Evolutionary conservation across 441 rosid genomes (phyloP).

Genomic region (Pelargonium myrrhifolium): DNA sequence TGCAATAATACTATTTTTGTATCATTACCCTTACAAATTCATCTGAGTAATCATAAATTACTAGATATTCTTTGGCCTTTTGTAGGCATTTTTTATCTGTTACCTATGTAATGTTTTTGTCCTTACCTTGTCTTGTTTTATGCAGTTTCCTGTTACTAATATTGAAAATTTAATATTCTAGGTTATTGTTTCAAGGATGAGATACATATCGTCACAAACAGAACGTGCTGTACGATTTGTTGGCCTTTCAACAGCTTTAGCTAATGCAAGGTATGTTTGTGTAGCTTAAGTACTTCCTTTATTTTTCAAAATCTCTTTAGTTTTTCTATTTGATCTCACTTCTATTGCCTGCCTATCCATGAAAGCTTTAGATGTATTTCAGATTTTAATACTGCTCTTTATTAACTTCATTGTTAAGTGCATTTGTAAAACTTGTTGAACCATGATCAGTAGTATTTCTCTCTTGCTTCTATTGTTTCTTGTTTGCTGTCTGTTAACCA

Average conservation of each 20-base stretch:
- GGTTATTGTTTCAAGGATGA: slow-evolving; percentile 99
- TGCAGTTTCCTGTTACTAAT: neutral
- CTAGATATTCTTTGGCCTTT: slow-evolving; percentile 9
- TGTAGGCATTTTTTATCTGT: neutral
- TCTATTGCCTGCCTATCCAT: slow-evolving; percentile 3
- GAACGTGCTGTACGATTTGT: slow-evolving; percentile 86
- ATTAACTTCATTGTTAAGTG: neutral
- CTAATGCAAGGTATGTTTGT: slow-evolving; percentile 81
- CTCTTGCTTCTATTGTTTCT: neutral
- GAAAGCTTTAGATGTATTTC: neutral
- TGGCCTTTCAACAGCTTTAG: slow-evolving; percentile 98
- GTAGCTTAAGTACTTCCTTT: neutral
- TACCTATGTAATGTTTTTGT: neutral
- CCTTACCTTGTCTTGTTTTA: neutral
- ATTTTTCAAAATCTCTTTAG: slow-evolving; percentile 8
- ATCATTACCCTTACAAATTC: slow-evolving; percentile 5
- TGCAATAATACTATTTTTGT: slow-evolving; percentile 3
- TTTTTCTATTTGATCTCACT: neutral
- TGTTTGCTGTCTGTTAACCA: neutral
- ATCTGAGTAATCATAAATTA: neutral
- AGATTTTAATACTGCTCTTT: neutral
- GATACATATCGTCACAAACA: slow-evolving; percentile 98
- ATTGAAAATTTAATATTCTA: slow-evolving; percentile 21
- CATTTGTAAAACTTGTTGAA: neutral
- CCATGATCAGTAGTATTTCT: neutral